Base-by-base conservation (phyloP, 495 filamentous ascomycete genomes). In the Penicillium flavigenum region DNA sequence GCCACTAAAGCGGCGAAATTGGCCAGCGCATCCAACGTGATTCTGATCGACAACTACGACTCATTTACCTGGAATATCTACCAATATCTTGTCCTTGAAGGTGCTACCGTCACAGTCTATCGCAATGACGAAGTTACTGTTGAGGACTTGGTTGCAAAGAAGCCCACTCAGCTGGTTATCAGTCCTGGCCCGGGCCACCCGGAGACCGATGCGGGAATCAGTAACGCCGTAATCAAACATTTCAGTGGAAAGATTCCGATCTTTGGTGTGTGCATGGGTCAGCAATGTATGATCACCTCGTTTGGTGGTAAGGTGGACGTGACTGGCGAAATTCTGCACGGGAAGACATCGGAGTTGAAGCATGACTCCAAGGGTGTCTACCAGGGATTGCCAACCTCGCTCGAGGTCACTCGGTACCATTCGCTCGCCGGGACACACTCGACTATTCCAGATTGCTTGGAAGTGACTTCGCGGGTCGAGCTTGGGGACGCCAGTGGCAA, bases 51-150 rank as follows among this genome's bases (percentile, higher is more conserved):
- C 76, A 99, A 99, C 76, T 99, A 97, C 72, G 94, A 99, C 74
- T 97, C 93, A 0, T 99, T 98, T 66, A 96, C 93, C 58, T 98
- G 91, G 89, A 98, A 98, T 68, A 91, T 99, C 57, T 97, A 96
- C 72, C 95, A 99, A 70, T 99, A 97, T 64, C 82, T 99, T 3
- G 89, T 92, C 0, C 85, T 97, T 7, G 94, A 98, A 74, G 94
- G 94, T 39, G 94, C 94, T 26, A 87, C 75, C 0, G 92, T 97
- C 41, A 88, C 85, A 11, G 94, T 98, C 26, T 87, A 84, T 76
- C 84, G 94, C 56, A 99, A 99, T 67, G 92, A 98, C 75, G 84
- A 96, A 70, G 85, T 97, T 69, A 85, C 86, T 4, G 72, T 99
- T 10, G 83, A 93, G 24, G 88, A 96, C 55, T 78, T 99, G 56